Evolutionary conservation across 73 alveolate species (phyloP).

Genomic region (Tetrahymena thermophila): DNA sequence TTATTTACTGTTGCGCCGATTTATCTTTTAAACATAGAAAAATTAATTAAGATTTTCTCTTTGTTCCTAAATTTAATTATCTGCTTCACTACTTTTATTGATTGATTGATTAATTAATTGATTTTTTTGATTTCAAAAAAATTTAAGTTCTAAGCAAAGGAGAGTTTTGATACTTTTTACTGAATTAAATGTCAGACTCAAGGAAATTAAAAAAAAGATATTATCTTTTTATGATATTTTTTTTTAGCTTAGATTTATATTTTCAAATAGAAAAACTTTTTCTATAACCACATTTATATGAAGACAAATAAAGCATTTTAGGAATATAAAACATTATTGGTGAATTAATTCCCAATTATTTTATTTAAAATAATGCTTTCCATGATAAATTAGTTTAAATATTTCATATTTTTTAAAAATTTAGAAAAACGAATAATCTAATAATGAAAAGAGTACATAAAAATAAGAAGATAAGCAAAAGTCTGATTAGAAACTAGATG

Average conservation of each 20-base stretch:
- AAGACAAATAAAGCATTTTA: neutral
- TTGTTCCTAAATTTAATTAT: neutral
- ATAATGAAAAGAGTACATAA: neutral
- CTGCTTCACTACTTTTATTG: neutral
- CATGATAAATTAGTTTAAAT: neutral
- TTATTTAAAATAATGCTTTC: neutral
- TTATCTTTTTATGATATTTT: neutral
- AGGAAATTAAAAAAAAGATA: neutral
- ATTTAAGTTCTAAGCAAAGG: neutral
- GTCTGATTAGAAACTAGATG: neutral
- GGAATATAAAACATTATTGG: no score
- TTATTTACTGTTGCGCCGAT: neutral
- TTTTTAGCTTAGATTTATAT: neutral
- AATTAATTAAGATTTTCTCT: neutral
- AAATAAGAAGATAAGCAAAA: neutral
- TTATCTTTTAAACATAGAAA: neutral
- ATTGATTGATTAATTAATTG: neutral
- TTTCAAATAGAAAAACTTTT: neutral
- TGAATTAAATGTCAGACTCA: neutral
- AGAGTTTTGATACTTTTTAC: neutral
- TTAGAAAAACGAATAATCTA: neutral
- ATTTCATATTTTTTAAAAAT: neutral
- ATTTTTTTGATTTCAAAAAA: neutral
- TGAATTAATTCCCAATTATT: neutral
- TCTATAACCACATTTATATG: neutral